Base-by-base conservation (phyloP, 106 monocot species). In the Dendrobium officinale region DNA sequence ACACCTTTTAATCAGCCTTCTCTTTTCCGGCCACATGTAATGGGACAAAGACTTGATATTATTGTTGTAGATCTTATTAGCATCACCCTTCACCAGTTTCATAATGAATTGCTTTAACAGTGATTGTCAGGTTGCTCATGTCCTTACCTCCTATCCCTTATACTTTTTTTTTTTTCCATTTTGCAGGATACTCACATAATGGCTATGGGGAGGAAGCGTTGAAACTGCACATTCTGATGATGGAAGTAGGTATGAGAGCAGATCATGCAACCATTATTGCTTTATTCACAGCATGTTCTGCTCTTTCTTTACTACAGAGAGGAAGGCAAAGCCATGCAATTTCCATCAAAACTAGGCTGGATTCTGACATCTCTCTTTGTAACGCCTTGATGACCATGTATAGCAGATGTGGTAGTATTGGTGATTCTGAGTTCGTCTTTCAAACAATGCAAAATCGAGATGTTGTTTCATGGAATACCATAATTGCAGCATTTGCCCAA, bases 371-470 rank as follows among this genome's bases (percentile, higher is more conserved):
- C 1, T 84, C 92, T 26, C 37, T 96, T 17, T 86, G 79, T 37
- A 93, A 96, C 84, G 84, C 96, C 20, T 85, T 94, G 56, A 89
- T 94, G 10, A 90, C 88, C 5, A 96, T 96, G 96, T 96, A 96
- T 44, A 88, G 90, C 86, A 92, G 88, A 86, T 92, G 96, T 78
- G 93, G 96, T 44, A 86, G 82, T 81, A 88, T 96, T 24, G 9
- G 9, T 58, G 89, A 96, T 47, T 87, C 90, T 10, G 77, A 86
- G 19, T 72, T 79, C 2, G 18, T 88, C 26, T 96, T 96, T 54
- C 75, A 79, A 73, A 31, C 58, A 24, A 75, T 83, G 9, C 70
- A 58, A 77, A 75, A 11, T 75, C 66, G 72, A 79, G 85, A 92
- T 55, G 18, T 85, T 0, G 87, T 94, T 45, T 88, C 96, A 4